Evolutionary conservation across 768 basidiomycete species (phyloP), one percentile per base, ranked within the genome.

Genomic region (Phlebiopsis gigantea): DNA sequence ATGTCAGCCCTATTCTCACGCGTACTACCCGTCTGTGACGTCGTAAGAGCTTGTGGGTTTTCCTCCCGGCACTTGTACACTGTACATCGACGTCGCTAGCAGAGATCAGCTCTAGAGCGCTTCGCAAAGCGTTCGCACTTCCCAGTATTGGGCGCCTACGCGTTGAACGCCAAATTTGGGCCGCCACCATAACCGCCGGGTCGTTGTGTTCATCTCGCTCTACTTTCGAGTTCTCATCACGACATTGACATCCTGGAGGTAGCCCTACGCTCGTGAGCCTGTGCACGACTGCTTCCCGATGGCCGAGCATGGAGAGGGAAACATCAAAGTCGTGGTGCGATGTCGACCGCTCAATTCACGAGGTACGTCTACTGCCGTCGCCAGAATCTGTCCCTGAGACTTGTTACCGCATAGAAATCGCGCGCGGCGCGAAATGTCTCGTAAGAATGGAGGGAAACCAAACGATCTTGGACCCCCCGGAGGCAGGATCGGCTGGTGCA

Each of bases 331-430:
- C 72, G 89, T 90, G 49, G 87, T 90, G 62, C 90, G 96, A 86
- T 98, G 95, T 79, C 82, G 96, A 64, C 96, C 96, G 53, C 87
- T 98, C 74, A 99, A 99, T 71, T 75, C 87, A 67, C 87, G 95
- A 72, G 95, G 94, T 94, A 65, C 68, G 85, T 75, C 53, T 55
- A 57, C 30, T 53, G 42, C n/a, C 50, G 49, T 41, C 30, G 34
- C 21, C 50, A n/a, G 21, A 21, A 25, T 34, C 39, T 31, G 21
- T 14, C 30, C 25, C 50, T 24, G 19, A 51, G 19, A 4, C 54
- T 24, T 22, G 17, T 42, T 17, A 48, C 31, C 15, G 57, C 60
- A 43, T 71, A 97, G 96, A 99, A 70, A 81, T 96, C 55, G 88
- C 88, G 57, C 83, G 95, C 51, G 96, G 97, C 47, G 96, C 97